These are phyloP conservation scores for Colletotrichum brevisporum DNA, from an alignment of 2,329 filamentous ascomycete species.

Conservation along the genomic window DNA sequence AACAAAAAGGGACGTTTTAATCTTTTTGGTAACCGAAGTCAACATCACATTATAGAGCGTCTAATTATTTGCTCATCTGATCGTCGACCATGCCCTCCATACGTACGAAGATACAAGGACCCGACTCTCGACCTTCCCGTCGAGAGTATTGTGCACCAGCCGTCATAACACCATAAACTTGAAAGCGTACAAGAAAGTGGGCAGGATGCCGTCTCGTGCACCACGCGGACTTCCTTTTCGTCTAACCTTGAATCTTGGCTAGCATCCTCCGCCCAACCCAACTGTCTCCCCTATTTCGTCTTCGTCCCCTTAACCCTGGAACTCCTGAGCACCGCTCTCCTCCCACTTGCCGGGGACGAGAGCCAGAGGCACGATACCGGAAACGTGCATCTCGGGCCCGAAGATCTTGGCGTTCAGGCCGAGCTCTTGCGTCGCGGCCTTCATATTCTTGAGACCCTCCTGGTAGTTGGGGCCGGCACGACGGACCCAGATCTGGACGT, in stretches of 20 bases:
- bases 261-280: constrained; percentile 16
- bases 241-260: constrained; percentile 33
- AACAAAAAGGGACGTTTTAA: no score
- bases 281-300: constrained; percentile 34
- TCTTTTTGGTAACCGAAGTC: constrained; percentile 25
- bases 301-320: constrained; percentile 63
- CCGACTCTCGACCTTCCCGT: constrained; percentile 39
- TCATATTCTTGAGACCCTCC: constrained; percentile 99
- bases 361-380: constrained; percentile 94
- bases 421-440: constrained; percentile 93
- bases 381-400: constrained; percentile 92
- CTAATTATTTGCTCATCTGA: constrained; percentile 43
- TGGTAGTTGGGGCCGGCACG: constrained; percentile 97
- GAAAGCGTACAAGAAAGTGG: constrained; percentile 43
- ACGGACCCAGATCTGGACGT: constrained; percentile 96
- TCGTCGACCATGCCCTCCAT: constrained; percentile 41
- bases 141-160: constrained; percentile 39
- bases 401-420: constrained; percentile 79
- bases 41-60: constrained; percentile 44
- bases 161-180: constrained; percentile 42
- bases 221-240: constrained; percentile 38
- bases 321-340: constrained; percentile 73
- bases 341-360: constrained; percentile 78
- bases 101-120: constrained; percentile 42
- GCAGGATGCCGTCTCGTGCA: constrained; percentile 37